These are phyloP conservation scores for Penicillium robsamsonii DNA, from an alignment of 495 filamentous ascomycete species.

Conservation along the genomic window DNA sequence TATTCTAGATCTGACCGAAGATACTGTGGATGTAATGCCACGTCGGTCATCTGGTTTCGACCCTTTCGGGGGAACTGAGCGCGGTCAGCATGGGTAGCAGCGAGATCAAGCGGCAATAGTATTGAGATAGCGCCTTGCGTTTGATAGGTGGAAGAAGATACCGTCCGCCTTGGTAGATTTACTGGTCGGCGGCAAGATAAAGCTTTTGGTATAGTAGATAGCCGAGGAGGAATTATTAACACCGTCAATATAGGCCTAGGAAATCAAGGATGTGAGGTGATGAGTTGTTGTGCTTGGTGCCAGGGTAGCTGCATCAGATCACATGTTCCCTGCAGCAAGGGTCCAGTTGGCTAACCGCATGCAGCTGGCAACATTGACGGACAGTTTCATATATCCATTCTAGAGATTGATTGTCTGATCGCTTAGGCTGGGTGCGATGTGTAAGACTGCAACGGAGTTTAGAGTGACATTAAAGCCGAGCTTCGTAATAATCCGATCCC, in stretches of 20 bases:
- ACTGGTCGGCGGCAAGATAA: conserved; percentile 32
- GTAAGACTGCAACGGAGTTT: conserved; percentile 12
- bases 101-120: conserved; percentile 22
- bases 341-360: no score
- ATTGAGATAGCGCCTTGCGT: conserved; percentile 21
- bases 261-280: conserved; percentile 26
- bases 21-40: conserved; percentile 32
- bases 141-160: conserved; percentile 19
- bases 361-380: neutral
- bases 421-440: conserved; percentile 14
- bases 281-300: conserved; percentile 30
- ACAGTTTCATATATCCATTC: conserved; percentile 30
- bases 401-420: conserved; percentile 22
- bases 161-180: conserved; percentile 13
- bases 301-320: conserved; percentile 11
- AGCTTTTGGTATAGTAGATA: conserved; percentile 21
- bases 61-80: conserved; percentile 15
- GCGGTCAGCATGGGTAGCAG: conserved; percentile 17
- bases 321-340: neutral
- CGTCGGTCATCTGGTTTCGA: conserved; percentile 18
- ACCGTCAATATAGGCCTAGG: conserved; percentile 44
- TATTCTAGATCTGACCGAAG: conserved; percentile 7
- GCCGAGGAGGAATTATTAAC: no score
- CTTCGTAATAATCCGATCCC: conserved; percentile 14
- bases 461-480: conserved; percentile 21